These are phyloP conservation scores for Millerozyma acaciae DNA, from an alignment of 805 yeast genomes.

Conservation along the genomic window DNA sequence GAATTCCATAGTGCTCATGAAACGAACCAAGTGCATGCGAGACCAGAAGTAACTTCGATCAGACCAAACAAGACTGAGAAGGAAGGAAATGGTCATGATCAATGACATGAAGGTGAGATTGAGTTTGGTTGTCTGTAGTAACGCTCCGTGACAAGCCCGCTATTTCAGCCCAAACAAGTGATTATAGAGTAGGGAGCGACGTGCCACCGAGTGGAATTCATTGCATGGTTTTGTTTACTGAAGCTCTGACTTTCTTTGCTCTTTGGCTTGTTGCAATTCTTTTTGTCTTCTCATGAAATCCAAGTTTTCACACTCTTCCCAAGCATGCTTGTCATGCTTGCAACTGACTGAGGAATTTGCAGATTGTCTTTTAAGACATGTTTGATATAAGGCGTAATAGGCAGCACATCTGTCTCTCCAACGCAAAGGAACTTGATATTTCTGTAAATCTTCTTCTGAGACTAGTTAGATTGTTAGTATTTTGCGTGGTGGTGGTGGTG, in stretches of 20 bases:
- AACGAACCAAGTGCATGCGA: too few species aligned
- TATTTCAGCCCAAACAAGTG: too few species aligned
- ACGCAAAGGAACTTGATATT: constrained; percentile 68
- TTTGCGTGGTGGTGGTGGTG: background rate
- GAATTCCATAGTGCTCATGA: too few species aligned
- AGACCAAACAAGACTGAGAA: too few species aligned
- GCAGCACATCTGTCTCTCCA: constrained; percentile 84
- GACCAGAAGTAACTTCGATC: too few species aligned
- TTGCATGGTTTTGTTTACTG: constrained; percentile 3
- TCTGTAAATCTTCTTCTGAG: constrained; percentile 79
- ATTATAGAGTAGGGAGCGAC: constrained; percentile 1
- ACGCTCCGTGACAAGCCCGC: too few species aligned
- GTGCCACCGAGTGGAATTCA: constrained; percentile 3
- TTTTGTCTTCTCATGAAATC: constrained; percentile 78
- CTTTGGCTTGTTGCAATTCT: constrained; percentile 60
- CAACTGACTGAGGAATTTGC: constrained; percentile 52
- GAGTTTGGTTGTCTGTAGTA: too few species aligned
- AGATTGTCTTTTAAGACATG: constrained; percentile 41
- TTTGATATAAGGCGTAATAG: constrained; percentile 41
- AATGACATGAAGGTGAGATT: too few species aligned
- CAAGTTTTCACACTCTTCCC: constrained; percentile 81
- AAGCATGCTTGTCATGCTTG: constrained; percentile 71
- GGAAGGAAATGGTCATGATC: too few species aligned
- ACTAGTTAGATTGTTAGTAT: constrained; percentile 37
- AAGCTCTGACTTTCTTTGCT: constrained; percentile 27